A percentile compares a stretch with the other conserved stretches of the same genome.
Conservation (phyloP, 2,329 filamentous ascomycete genomes). For the Fusarium camptoceras region DNA sequence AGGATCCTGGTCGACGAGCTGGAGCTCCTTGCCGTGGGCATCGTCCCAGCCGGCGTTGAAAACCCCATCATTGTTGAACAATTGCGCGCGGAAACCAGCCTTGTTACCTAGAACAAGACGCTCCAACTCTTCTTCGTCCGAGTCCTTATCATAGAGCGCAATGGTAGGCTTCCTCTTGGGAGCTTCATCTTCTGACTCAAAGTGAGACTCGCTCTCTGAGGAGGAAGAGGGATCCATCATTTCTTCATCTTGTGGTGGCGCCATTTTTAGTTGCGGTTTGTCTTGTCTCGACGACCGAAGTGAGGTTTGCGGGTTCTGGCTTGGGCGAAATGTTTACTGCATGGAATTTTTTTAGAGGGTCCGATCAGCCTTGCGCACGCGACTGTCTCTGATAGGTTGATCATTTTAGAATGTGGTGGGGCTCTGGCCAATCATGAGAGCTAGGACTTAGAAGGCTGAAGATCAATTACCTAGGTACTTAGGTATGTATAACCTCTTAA, state of each 20-base stretch:
- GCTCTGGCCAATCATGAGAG: slow-evolving; percentile 35
- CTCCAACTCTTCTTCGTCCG: slow-evolving; percentile 87
- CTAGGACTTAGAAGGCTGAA: slow-evolving; percentile 33
- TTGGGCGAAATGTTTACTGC: slow-evolving; percentile 38
- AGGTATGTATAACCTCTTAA: slow-evolving; percentile 33
- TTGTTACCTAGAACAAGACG: slow-evolving; percentile 89
- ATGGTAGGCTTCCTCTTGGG: slow-evolving; percentile 48
- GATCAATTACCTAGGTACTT: too few species aligned
- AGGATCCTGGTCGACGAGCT: slow-evolving; percentile 57
- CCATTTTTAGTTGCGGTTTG: slow-evolving; percentile 47
- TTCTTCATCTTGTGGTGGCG: slow-evolving; percentile 48
- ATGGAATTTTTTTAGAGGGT: slow-evolving; percentile 50
- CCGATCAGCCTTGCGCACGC: slow-evolving; percentile 47
- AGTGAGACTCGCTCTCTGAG: slow-evolving; percentile 49
- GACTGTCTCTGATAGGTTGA: slow-evolving; percentile 34
- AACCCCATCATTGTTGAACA: slow-evolving; percentile 68
- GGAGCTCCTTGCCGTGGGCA: slow-evolving; percentile 49
- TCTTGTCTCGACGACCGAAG: slow-evolving; percentile 7
- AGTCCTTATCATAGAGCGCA: slow-evolving; percentile 74
- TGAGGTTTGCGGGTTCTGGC: slow-evolving; percentile 28
- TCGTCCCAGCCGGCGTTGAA: slow-evolving; percentile 51
- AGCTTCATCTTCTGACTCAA: slow-evolving; percentile 46
- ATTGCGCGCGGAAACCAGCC: slow-evolving; percentile 79
- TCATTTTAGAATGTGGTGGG: neutral
- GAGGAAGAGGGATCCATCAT: slow-evolving; percentile 45